These are phyloP conservation scores for Blastocystis hominis DNA, from an alignment of 352 stramenopile genomes.

Conservation along the genomic window DNA sequence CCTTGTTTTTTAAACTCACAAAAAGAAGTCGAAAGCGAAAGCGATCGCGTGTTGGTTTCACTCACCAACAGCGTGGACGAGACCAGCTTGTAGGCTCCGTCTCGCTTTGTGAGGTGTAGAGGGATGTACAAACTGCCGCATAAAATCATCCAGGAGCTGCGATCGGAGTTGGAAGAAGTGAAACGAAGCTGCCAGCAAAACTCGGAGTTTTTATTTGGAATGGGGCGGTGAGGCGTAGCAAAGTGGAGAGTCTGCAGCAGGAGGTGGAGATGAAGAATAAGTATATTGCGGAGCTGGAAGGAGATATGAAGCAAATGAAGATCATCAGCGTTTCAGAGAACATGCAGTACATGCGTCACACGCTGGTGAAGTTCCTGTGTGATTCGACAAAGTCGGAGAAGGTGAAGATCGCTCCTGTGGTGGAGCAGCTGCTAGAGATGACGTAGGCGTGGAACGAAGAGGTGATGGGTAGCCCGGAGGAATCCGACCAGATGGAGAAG, in stretches of 20 bases:
- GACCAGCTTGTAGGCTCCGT: neutral
- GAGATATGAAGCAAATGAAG: conserved; percentile 54
- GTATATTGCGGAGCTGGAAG: conserved; percentile 32
- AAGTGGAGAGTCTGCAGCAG: neutral
- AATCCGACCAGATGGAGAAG: neutral
- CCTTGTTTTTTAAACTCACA: neutral
- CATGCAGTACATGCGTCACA: conserved; percentile 54
- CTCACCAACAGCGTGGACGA: conserved; percentile 3
- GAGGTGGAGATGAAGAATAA: conserved; percentile 42
- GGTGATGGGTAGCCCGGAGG: conserved; percentile 26
- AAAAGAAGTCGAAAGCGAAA: conserved; percentile 23
- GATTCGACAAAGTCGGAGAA: conserved; percentile 28
- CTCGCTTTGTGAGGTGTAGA: neutral
- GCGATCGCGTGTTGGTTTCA: neutral
- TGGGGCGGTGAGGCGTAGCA: neutral
- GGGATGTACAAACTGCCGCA: conserved; percentile 41
- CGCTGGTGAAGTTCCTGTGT: conserved; percentile 49
- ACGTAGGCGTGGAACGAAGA: neutral
- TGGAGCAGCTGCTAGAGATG: conserved; percentile 48
- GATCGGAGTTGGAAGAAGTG: neutral
- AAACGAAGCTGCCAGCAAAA: neutral
- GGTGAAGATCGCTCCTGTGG: conserved; percentile 15
- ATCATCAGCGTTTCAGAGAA: neutral
- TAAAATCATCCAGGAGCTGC: conserved; percentile 37
- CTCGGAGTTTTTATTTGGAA: neutral